A percentile compares a stretch with the other conserved stretches of the same genome.
Conservation (phyloP, 805 yeast species). For the Metschnikowia baotianmanensis region DNA sequence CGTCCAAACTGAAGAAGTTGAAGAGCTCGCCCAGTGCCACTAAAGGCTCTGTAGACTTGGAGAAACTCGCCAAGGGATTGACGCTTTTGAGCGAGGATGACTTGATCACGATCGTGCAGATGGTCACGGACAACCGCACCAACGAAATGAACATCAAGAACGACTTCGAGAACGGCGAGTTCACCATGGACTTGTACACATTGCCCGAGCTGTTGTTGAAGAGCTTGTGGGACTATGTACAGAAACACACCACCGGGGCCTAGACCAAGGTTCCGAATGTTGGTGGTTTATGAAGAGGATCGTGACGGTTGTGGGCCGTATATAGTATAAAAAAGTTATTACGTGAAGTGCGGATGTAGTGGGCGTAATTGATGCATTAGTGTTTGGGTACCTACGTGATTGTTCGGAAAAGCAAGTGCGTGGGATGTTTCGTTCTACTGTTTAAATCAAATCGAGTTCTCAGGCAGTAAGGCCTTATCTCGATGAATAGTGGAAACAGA, state of each 20-base stretch:
- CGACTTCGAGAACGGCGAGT: constrained; percentile 95
- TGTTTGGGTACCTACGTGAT: no score
- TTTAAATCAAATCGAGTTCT: no score
- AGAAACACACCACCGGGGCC: constrained; percentile 51
- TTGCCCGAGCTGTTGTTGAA: constrained; percentile 87
- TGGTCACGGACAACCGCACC: constrained; percentile 95
- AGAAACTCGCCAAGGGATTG: constrained; percentile 83
- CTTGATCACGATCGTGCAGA: constrained; percentile 89
- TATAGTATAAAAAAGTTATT: no score
- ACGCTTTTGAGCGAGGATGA: constrained; percentile 91
- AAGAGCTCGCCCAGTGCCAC: constrained; percentile 50
- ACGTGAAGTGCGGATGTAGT: no score
- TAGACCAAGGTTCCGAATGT: no score
- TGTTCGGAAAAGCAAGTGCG: no score
- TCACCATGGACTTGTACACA: constrained; percentile 92
- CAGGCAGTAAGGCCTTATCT: no score
- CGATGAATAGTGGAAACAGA: no score
- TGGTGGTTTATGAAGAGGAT: no score
- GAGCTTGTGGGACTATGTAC: constrained; percentile 92
- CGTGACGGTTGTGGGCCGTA: not conserved
- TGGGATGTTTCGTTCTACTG: no score
- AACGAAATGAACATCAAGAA: constrained; percentile 94
- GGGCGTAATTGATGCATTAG: no score
- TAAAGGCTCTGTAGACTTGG: constrained; percentile 82
- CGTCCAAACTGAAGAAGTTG: constrained; percentile 48